Evolutionary conservation across 106 monocot species (phyloP).

Genomic region (Acorus gramineus): DNA sequence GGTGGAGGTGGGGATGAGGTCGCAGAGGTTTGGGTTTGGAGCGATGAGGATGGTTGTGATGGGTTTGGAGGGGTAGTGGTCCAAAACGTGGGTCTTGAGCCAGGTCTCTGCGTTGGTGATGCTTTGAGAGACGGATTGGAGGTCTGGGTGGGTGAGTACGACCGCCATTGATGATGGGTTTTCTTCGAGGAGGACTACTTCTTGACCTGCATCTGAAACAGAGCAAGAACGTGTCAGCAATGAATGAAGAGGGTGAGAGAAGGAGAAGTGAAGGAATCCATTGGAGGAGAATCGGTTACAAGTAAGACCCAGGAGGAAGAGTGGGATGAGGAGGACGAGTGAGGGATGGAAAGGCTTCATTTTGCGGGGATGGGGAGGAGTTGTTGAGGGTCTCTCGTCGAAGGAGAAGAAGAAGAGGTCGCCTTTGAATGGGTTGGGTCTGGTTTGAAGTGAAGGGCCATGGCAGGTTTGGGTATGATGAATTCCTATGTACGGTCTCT

Average conservation of each 20-base stretch:
- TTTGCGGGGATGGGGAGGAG: too few relatives aligned
- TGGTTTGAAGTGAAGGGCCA: too few relatives aligned
- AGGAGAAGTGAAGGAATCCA: neutral
- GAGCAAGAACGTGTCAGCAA: neutral
- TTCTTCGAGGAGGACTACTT: constrained; percentile 17
- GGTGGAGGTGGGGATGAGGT: constrained; percentile 11
- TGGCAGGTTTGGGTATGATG: too few relatives aligned
- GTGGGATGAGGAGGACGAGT: constrained; percentile 7
- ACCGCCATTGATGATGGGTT: constrained; percentile 10
- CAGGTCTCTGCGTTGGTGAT: constrained; percentile 33
- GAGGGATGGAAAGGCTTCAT: neutral
- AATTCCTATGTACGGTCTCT: too few relatives aligned
- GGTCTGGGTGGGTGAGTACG: constrained; percentile 12
- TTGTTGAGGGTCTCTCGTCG: too few relatives aligned
- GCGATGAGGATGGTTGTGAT: constrained; percentile 31
- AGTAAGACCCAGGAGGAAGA: constrained; percentile 21
- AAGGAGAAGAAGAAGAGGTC: too few relatives aligned
- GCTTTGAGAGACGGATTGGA: constrained; percentile 31
- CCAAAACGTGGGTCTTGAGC: constrained; percentile 33
- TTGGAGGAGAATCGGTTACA: constrained; percentile 6
- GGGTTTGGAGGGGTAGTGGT: constrained; percentile 25
- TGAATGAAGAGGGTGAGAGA: neutral
- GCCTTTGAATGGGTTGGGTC: too few relatives aligned
- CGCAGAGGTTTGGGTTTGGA: constrained; percentile 15
- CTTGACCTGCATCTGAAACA: constrained; percentile 44